A percentile compares a stretch with the other conserved stretches of the same genome.
Evolutionary conservation across 2,329 filamentous ascomycete genomes (phyloP).

Genomic region (Aspergillus ustus): DNA sequence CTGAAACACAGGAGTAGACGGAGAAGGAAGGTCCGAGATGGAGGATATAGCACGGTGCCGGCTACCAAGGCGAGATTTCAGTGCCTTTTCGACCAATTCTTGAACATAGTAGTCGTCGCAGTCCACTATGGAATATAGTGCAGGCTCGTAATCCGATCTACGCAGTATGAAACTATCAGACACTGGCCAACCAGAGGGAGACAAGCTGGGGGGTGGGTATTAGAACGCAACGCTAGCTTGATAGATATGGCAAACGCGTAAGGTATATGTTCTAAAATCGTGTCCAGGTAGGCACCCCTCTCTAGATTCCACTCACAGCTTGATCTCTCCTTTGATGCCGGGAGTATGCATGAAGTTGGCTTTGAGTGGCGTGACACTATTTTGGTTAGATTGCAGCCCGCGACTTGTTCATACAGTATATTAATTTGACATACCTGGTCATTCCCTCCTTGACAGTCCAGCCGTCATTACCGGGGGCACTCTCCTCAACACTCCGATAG

Average conservation of each 20-base stretch:
- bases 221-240: conserved; percentile 33
- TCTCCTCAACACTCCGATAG: conserved; percentile 80
- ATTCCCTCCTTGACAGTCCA: conserved; percentile 88
- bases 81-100: conserved; percentile 76
- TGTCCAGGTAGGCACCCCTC: conserved; percentile 26
- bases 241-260: conserved; percentile 29
- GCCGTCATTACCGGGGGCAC: conserved; percentile 82
- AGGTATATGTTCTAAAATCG: conserved; percentile 32
- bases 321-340: conserved; percentile 71
- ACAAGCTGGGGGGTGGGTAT: conserved; percentile 18
- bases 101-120: conserved; percentile 92
- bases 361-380: conserved; percentile 79
- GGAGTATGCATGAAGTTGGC: conserved; percentile 87
- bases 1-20: conserved; percentile 66
- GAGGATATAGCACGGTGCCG: conserved; percentile 61
- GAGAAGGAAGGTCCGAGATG: conserved; percentile 52
- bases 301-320: conserved; percentile 70
- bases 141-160: conserved; percentile 43
- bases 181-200: conserved; percentile 20
- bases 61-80: conserved; percentile 65
- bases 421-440: conserved; percentile 67
- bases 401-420: not conserved
- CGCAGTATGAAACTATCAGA: conserved; percentile 41
- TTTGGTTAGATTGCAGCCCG: conserved; percentile 14
- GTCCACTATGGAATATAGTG: conserved; percentile 73